phyloP scores from a whole-genome alignment of 2,329 filamentous ascomycete genomes.

The Colletotrichum spaethianum region DNA sequence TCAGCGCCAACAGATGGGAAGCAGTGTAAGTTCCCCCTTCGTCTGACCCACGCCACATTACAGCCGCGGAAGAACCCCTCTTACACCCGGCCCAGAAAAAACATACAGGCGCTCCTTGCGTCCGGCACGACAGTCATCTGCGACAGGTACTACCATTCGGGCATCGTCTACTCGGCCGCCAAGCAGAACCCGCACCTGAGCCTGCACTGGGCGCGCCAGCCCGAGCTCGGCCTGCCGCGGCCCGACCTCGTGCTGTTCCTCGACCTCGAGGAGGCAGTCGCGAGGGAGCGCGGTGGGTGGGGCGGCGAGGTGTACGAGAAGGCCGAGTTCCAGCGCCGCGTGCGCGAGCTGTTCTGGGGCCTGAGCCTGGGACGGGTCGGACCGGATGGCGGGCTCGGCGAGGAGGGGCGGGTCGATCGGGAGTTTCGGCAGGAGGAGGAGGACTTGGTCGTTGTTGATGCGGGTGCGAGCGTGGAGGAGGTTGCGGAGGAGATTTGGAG shows the following conservation, averaged over 20 bases:
- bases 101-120: slow-evolving; percentile 68
- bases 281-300: slow-evolving; percentile 85
- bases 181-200: slow-evolving; percentile 81
- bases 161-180: slow-evolving; percentile 92
- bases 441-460: slow-evolving; percentile 69
- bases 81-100: slow-evolving; percentile 54
- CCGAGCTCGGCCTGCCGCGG: slow-evolving; percentile 87
- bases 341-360: slow-evolving; percentile 80
- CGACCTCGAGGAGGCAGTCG: slow-evolving; percentile 81
- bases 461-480: slow-evolving; percentile 67
- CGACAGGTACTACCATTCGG: slow-evolving; percentile 96
- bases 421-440: slow-evolving; percentile 65
- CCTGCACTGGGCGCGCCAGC: slow-evolving; percentile 85
- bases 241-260: slow-evolving; percentile 92
- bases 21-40: slow-evolving; percentile 61
- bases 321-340: slow-evolving; percentile 83
- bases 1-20: slow-evolving; percentile 94
- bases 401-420: slow-evolving; percentile 44
- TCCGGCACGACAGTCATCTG: slow-evolving; percentile 83
- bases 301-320: slow-evolving; percentile 92
- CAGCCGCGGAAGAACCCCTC: background rate
- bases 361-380: slow-evolving; percentile 64
- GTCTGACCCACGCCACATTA: background rate
- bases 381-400: slow-evolving; percentile 46
- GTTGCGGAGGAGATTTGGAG: slow-evolving; percentile 71